Evolutionary conservation across 306 rosid genomes (phyloP).

Genomic region (Acacia acuminata): DNA sequence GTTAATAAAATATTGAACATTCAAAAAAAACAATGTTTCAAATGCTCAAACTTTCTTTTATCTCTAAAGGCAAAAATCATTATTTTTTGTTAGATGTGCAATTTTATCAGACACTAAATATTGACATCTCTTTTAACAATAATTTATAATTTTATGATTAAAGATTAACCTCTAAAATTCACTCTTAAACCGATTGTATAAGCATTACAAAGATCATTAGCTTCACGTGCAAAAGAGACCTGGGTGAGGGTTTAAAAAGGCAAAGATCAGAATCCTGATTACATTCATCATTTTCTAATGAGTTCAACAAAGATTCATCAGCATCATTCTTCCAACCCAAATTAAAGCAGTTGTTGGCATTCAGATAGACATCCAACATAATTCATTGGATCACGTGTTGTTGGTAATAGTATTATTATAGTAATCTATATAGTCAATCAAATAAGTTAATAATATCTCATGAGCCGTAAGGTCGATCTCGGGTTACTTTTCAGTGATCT

Average conservation of each 20-base stretch:
- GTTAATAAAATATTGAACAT: too few species aligned
- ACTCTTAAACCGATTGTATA: too few species aligned
- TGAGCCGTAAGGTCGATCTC: background rate
- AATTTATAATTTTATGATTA: too few species aligned
- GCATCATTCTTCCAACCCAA: background rate
- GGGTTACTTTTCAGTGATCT: background rate
- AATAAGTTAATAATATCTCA: background rate
- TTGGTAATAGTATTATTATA: background rate
- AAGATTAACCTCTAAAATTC: too few species aligned
- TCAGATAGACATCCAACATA: background rate
- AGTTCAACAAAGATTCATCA: background rate
- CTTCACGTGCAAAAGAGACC: background rate
- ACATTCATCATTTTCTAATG: slow-evolving; percentile 24
- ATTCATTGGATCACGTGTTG: background rate
- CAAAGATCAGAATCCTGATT: background rate
- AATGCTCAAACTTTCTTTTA: too few species aligned
- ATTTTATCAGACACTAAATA: too few species aligned
- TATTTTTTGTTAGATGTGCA: too few species aligned
- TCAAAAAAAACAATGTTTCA: too few species aligned
- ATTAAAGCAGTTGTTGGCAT: background rate
- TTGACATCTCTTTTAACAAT: too few species aligned
- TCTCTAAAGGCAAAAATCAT: too few species aligned
- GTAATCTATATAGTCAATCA: background rate
- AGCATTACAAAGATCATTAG: too few species aligned
- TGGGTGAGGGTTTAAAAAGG: background rate